Evolutionary conservation across 306 rosid species (phyloP), one percentile per base, ranked within the genome.

Genomic region (Neltuma alba): DNA sequence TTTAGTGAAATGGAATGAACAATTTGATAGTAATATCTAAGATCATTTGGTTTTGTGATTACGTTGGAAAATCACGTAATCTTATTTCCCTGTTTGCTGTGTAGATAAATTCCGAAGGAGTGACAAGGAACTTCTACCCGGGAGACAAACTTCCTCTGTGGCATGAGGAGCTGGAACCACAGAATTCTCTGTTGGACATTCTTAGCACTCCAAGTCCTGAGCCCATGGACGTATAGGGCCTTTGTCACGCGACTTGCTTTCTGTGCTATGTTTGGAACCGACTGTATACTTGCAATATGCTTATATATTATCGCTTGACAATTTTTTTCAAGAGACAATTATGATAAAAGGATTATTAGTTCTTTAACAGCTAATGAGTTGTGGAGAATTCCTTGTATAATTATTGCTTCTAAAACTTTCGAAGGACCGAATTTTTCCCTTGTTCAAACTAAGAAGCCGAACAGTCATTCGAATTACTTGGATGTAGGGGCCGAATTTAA

Each of bases 111-210:
- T 85, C 96, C 0, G 96, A 96, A 83, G 99, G 99, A 83, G 98
- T 91, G 85, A 91, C 93, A 0, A 88, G 98, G 82, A 93, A 96
- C 74, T 90, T 75, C 85, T 90, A 96, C 75, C 84, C 97, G 0
- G 96, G 96, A 0, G 98, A 93, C 83, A 75, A 89, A 72, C 96
- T 96, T 55, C 94, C 97, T 0, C 5, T 93, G 5, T 96, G 99
- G 99, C 96, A 96, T 0, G 99, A 96, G 86, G 99, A 96, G 84
- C 28, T 96, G 87, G 98, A 91, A 88, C 81, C 98, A 0, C 90
- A 85, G 2, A 87, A 86, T 68, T 93, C 98, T 1, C 66, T 96
- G 68, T 75, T 96, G 54, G 99, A 96, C 86, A 87, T 90, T 33
- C 89, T 93, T 40, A 90, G 88, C 47, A 45, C 88, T 31, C 75